A percentile compares a stretch with the other conserved stretches of the same genome.
Evolutionary conservation across 106 monocot species (phyloP).

Genomic region (Xerophyta viscosa): DNA sequence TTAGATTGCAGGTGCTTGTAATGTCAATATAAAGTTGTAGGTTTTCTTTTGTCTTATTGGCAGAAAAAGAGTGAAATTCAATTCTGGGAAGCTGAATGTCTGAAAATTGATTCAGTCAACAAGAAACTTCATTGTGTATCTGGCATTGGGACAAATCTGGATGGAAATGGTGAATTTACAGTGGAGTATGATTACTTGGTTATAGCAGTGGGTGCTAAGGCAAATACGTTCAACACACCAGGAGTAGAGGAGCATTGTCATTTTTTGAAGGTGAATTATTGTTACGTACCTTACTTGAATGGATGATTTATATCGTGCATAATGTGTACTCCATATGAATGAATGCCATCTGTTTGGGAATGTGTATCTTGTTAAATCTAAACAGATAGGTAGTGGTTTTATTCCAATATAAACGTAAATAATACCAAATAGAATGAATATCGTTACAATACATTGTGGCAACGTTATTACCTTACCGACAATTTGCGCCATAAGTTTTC

Average conservation of each 20-base stretch:
- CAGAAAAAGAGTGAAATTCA: background rate
- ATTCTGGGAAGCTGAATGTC: conserved; percentile 39
- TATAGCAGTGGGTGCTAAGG: conserved; percentile 43
- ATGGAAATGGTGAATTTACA: conserved; percentile 53
- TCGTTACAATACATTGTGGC: too few relatives aligned
- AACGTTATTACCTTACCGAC: too few relatives aligned
- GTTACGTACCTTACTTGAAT: too few relatives aligned
- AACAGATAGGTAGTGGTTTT: too few relatives aligned
- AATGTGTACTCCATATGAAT: too few relatives aligned
- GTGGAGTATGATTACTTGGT: conserved; percentile 63
- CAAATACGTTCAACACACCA: conserved; percentile 64
- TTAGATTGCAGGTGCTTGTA: background rate
- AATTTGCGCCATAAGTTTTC: too few relatives aligned
- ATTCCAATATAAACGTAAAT: too few relatives aligned
- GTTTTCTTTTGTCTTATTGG: background rate
- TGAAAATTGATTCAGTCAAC: conserved; percentile 54
- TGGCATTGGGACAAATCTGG: conserved; percentile 36
- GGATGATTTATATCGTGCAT: too few relatives aligned
- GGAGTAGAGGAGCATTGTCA: conserved; percentile 60
- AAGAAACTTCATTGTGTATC: conserved; percentile 51
- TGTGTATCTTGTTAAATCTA: too few relatives aligned
- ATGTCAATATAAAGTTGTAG: background rate
- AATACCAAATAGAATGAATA: too few relatives aligned
- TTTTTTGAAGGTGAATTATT: conserved; percentile 62
- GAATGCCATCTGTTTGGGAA: too few relatives aligned